A percentile compares a stretch with the other conserved stretches of the same genome.
Conservation (phyloP, 1,284 basidiomycete genomes). For the Ustilago curta region DNA sequence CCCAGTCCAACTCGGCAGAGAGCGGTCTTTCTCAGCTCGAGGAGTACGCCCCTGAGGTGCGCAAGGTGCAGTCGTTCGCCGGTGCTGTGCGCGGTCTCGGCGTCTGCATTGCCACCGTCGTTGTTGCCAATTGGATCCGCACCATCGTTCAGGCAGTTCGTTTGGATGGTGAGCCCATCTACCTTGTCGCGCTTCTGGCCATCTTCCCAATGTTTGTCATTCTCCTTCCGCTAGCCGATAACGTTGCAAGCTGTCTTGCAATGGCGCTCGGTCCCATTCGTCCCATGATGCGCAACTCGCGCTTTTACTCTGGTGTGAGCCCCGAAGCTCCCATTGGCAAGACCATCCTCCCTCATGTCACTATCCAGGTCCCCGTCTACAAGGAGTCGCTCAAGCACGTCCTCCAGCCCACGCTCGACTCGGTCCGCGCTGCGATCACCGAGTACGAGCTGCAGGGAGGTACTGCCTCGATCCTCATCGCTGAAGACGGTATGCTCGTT, state of each 20-base stretch:
- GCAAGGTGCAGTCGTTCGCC: constrained; percentile 17
- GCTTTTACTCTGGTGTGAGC: constrained; percentile 71
- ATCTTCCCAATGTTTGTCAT: constrained; percentile 26
- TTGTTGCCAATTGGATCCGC: constrained; percentile 33
- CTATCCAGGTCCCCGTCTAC: constrained; percentile 83
- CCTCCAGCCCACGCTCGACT: constrained; percentile 78
- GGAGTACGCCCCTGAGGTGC: constrained; percentile 22
- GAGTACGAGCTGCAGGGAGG: constrained; percentile 86
- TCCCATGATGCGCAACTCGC: constrained; percentile 73
- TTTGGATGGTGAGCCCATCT: constrained; percentile 25
- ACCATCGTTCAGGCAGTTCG: constrained; percentile 29
- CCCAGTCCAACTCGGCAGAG: constrained; percentile 12
- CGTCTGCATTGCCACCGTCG: constrained; percentile 29
- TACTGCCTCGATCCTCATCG: constrained; percentile 80
- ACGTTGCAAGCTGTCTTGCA: constrained; percentile 72
- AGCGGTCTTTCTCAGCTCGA: constrained; percentile 19
- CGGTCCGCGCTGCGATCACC: constrained; percentile 85
- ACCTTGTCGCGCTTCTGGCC: constrained; percentile 25
- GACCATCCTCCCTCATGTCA: constrained; percentile 76
- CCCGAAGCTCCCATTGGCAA: constrained; percentile 43
- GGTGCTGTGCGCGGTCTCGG: constrained; percentile 28
- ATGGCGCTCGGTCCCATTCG: constrained; percentile 73
- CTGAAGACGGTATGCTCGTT: constrained; percentile 80
- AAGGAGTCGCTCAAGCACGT: constrained; percentile 73
- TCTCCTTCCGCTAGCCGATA: constrained; percentile 73